phyloP scores from a whole-genome alignment of 805 yeast species.

The Yarrowia sp. region DNA sequence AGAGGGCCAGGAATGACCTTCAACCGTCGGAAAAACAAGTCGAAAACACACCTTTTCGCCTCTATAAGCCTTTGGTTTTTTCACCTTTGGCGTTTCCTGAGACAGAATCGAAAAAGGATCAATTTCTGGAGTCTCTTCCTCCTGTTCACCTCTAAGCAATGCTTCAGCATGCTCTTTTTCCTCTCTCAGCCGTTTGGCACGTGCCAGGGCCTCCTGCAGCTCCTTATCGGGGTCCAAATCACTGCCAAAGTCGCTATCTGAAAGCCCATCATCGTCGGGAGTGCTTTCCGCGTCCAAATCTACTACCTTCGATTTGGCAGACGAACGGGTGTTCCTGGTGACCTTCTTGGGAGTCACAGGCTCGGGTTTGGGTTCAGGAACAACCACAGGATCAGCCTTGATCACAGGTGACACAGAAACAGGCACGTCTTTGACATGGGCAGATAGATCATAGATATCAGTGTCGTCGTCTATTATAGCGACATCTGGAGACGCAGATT shows the following conservation, averaged over 20 bases:
- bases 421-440: background rate
- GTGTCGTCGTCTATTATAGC: background rate
- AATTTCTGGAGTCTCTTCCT: background rate
- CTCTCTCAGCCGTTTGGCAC: slow-evolving; percentile 2
- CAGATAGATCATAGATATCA: slow-evolving; percentile 17
- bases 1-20: background rate
- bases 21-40: background rate
- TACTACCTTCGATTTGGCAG: background rate
- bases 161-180: background rate
- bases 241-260: background rate
- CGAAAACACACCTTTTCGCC: slow-evolving; percentile 22
- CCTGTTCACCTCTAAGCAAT: background rate
- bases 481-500: background rate
- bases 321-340: background rate
- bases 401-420: background rate
- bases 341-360: too few relatives aligned
- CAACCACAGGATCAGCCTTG: background rate
- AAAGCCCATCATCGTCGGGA: background rate
- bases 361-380: too few relatives aligned
- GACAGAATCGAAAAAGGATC: background rate
- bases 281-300: background rate
- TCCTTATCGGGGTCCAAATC: slow-evolving; percentile 6
- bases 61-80: background rate
- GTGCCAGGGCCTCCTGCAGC: background rate
- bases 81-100: background rate